Conservation (phyloP, 805 yeast genomes). For the Metschnikowia borealis region DNA sequence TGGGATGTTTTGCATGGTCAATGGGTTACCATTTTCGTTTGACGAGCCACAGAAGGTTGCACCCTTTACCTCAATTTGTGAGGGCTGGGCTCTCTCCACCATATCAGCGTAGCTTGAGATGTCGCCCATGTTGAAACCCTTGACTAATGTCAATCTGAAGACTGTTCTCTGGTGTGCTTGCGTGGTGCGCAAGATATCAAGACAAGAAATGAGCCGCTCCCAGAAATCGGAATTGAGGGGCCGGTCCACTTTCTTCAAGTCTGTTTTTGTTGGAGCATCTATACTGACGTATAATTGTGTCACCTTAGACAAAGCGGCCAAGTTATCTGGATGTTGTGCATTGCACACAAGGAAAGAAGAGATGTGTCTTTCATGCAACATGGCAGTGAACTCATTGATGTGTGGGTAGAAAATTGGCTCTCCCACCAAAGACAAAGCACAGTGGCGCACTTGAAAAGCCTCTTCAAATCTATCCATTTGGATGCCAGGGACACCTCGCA, state of each 20-base stretch:
- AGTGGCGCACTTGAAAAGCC: conserved; percentile 83
- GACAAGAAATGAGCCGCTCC: conserved; percentile 80
- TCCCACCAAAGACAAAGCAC: conserved; percentile 90
- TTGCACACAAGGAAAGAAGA: conserved; percentile 90
- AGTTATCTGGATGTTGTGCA: conserved; percentile 91
- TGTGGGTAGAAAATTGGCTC: conserved; percentile 94
- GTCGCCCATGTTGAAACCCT: conserved; percentile 86
- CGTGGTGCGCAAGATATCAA: conserved; percentile 68
- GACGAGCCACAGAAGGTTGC: conserved; percentile 95
- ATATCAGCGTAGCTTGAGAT: conserved; percentile 80
- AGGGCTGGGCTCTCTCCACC: conserved; percentile 76
- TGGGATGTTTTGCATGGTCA: conserved; percentile 94
- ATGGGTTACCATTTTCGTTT: conserved; percentile 74
- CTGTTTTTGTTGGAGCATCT: conserved; percentile 85
- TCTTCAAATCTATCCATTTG: conserved; percentile 86
- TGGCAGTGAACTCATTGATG: conserved; percentile 75
- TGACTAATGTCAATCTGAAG: conserved; percentile 83
- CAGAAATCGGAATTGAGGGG: conserved; percentile 89
- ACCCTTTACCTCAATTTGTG: conserved; percentile 89
- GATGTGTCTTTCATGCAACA: conserved; percentile 76
- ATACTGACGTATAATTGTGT: conserved; percentile 91
- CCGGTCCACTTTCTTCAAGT: conserved; percentile 78
- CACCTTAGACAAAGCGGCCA: conserved; percentile 64
- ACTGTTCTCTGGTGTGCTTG: conserved; percentile 87
- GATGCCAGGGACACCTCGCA: conserved; percentile 95